phyloP scores from a whole-genome alignment of 2,329 filamentous ascomycete genomes.

The Paraphoma chrysanthemicola region DNA sequence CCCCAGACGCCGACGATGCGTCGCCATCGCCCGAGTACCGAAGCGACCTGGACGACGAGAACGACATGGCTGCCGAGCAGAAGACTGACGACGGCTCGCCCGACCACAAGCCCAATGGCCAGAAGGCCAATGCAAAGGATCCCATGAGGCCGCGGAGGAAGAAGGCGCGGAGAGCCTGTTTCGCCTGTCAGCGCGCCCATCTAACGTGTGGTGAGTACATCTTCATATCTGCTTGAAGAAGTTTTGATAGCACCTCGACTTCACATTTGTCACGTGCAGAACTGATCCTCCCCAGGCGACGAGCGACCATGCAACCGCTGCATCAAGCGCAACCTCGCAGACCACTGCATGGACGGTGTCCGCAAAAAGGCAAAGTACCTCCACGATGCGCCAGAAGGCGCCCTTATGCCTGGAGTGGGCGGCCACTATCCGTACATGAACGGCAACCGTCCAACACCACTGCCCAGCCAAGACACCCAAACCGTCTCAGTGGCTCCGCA shows the following conservation, averaged over 20 bases:
- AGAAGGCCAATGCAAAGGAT: conserved; percentile 74
- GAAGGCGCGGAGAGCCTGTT: conserved; percentile 94
- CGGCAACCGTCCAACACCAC: conserved; percentile 54
- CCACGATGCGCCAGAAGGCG: conserved; percentile 91
- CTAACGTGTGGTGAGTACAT: conserved; percentile 89
- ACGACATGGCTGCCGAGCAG: conserved; percentile 55
- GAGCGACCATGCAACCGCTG: conserved; percentile 93
- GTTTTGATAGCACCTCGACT: not conserved
- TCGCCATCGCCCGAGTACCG: conserved; percentile 57
- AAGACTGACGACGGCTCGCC: conserved; percentile 46
- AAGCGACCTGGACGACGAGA: conserved; percentile 50
- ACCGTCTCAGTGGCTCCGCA: conserved; percentile 37
- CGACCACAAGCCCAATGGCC: conserved; percentile 41
- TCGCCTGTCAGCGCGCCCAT: conserved; percentile 95
- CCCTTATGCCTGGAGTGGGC: conserved; percentile 83
- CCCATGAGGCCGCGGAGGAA: conserved; percentile 88
- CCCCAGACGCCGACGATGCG: conserved; percentile 56
- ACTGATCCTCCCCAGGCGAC: conserved; percentile 69
- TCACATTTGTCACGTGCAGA: not conserved
- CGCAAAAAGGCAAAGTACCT: conserved; percentile 99
- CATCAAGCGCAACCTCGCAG: conserved; percentile 89
- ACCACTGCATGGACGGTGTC: conserved; percentile 93
- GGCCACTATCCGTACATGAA: conserved; percentile 68
- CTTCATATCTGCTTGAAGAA: not conserved
- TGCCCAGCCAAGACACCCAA: conserved; percentile 34